Evolutionary conservation across 2,329 filamentous ascomycete genomes (phyloP), one percentile per base, ranked within the genome.

Genomic region (Ceratocystis ficicola): DNA sequence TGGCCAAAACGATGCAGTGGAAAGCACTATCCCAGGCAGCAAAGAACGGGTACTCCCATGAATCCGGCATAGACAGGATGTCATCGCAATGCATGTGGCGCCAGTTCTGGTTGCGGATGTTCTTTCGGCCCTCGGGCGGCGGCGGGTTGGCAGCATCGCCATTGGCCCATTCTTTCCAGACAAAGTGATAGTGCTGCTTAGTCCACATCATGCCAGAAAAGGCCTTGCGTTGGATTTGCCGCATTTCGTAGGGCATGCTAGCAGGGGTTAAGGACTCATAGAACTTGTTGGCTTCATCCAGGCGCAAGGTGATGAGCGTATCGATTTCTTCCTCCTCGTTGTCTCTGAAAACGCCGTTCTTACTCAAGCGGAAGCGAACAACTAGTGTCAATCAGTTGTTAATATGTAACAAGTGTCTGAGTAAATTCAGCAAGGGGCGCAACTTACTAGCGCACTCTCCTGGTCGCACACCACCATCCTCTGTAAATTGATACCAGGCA

Each of bases 141-240:
- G 93, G 89, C 55, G 92, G 90, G 79, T 92, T 90, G 61, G 81
- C 83, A 10, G 92, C 92, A 73, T 97, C 93, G 64, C 93, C 93
- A 69, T 95, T 95, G 30, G 92, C 91, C 93, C 93, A 97, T 73
- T 97, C 89, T 70, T 97, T 92, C 90, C 91, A 96, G 71, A 97
- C 85, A 75, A 97, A 96, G 73, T 95, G 85, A 75, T 97, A 97
- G 76, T 90, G 90, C 75, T 97, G 93, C 75, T 97, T 97, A 69
- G 88, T 95, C 93, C 93, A 97, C 82, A 97, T 87, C 93, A 97
- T 97, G 65, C 94, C 93, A 0, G 92, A 86, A 70, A 96, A 88
- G 3, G 93, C 94, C 75, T 96, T 92, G 70, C 93, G 85, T 76
- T 97, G 94, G 70, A 97, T 94, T 75, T 95, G 96, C 70, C 92